A percentile compares a stretch with the other conserved stretches of the same genome.
These are phyloP conservation scores for Scytalidium lignicola DNA, from an alignment of 2,329 filamentous ascomycete species.

Conservation along the genomic window DNA sequence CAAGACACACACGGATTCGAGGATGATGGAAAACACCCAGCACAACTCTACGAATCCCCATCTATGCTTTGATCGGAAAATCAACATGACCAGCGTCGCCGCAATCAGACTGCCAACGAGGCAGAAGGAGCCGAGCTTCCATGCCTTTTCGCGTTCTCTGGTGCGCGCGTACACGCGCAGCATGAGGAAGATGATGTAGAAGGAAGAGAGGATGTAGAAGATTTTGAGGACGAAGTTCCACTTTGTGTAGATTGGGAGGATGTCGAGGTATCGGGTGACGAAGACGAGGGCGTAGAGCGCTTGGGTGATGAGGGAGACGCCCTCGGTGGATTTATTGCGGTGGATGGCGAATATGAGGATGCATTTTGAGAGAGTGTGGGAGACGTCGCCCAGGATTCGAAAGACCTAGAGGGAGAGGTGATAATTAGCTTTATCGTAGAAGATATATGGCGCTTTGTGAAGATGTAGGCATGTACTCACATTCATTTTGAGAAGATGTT, in stretches of 20 bases:
- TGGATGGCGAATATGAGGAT: slow-evolving; percentile 91
- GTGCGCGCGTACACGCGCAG: slow-evolving; percentile 79
- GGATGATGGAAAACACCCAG: slow-evolving; percentile 85
- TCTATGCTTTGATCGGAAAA: slow-evolving; percentile 48
- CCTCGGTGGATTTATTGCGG: slow-evolving; percentile 80
- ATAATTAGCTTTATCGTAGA: not conserved
- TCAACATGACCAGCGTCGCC: slow-evolving; percentile 67
- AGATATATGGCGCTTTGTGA: not conserved
- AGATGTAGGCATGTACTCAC: not conserved
- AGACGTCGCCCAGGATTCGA: slow-evolving; percentile 76
- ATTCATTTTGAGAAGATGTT: slow-evolving; percentile 1
- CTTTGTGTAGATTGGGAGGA: slow-evolving; percentile 48
- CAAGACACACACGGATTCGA: slow-evolving; percentile 86
- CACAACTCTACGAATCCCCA: slow-evolving; percentile 50
- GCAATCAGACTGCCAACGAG: slow-evolving; percentile 59
- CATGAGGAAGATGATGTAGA: slow-evolving; percentile 87
- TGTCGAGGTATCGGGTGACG: slow-evolving; percentile 77
- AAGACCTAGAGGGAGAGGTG: slow-evolving; percentile 39
- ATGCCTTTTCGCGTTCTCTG: slow-evolving; percentile 86
- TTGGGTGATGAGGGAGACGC: slow-evolving; percentile 89
- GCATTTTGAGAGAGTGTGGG: slow-evolving; percentile 80
- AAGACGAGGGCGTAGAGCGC: slow-evolving; percentile 84
- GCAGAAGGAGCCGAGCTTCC: slow-evolving; percentile 76
- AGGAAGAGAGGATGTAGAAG: slow-evolving; percentile 77
- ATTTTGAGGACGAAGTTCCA: slow-evolving; percentile 86